Evolutionary conservation across 495 filamentous ascomycete genomes (phyloP), one percentile per base, ranked within the genome.

Genomic region (Talaromyces adpressus): DNA sequence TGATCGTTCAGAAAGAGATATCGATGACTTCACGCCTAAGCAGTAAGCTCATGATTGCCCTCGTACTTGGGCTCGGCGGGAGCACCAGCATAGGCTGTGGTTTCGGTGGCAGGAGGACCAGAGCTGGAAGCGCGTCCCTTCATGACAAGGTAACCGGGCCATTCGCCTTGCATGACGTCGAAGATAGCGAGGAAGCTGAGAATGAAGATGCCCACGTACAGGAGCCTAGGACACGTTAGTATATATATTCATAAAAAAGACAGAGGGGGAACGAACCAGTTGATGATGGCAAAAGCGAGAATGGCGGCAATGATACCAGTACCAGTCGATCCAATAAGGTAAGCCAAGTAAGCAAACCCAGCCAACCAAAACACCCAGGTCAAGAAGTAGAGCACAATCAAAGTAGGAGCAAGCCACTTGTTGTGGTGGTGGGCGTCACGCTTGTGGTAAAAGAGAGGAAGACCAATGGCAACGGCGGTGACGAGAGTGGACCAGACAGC

Each of bases 331-430:
- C 47, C 59, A 7, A 72, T 62, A 1, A 62, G 3, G 22, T 52
- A 62, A 11, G 62, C 71, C 20, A 75, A 62, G 61, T 75, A 72
- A 34, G 73, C 73, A 54, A 75, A 75, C 32, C 63, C 52, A 11
- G 71, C 73, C 62, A 75, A 58, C 73, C 73, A 75, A 47, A 75
- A 75, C 18, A 73, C 69, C 65, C 67, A 70, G 7, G 68, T 75
- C 32, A 75, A 29, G 52, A 71, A 71, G 61, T 71, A 72, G 18
- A 68, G n/a, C 2, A 66, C 58, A 20, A 68, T 57, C 20, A 71
- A 64, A 3, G 8, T 41, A 9, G 70, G 56, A 11, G 69, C 68
- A 18, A 73, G 64, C 30, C 65, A 63, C 1, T 29, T 64, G 60
- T 73, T 75, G 30, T 71, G 49, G 61, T 64, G 69, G 9, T 57